Evolutionary conservation across 345 rosid species (phyloP).

Genomic region (Salix caprea): DNA sequence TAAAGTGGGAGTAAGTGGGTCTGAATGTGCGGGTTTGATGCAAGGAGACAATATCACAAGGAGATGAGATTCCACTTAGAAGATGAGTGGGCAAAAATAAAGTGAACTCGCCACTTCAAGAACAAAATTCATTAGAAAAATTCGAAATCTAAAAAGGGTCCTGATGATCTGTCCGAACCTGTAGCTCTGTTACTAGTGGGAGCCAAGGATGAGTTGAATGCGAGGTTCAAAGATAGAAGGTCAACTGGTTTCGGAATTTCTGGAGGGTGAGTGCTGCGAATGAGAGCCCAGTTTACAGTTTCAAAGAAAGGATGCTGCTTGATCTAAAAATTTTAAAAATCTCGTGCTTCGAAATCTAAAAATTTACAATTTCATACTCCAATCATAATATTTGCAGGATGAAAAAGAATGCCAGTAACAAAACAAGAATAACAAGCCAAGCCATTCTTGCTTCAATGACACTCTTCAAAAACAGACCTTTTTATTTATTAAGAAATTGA

Average conservation of each 20-base stretch:
- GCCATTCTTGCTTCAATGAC: too few relatives aligned
- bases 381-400: too few relatives aligned
- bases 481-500: too few relatives aligned
- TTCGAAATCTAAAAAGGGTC: conserved; percentile 74
- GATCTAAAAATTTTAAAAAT: too few relatives aligned
- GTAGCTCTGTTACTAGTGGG: conserved; percentile 43
- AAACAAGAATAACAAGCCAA: too few relatives aligned
- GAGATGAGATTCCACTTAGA: conserved; percentile 17
- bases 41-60: conserved; percentile 1
- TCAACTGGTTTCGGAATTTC: conserved; percentile 66
- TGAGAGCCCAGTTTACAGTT: conserved; percentile 70
- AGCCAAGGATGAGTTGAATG: conserved; percentile 42
- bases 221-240: conserved; percentile 34
- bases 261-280: conserved; percentile 63
- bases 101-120: conserved; percentile 12
- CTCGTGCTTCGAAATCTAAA: too few relatives aligned
- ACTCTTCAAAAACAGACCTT: too few relatives aligned
- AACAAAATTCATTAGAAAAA: conserved; percentile 46
- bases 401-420: too few relatives aligned
- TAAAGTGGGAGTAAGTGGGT: conserved; percentile 28
- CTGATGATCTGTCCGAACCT: conserved; percentile 58
- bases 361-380: too few relatives aligned
- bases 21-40: conserved; percentile 8
- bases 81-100: conserved; percentile 22
- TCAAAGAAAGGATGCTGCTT: conserved; percentile 78